phyloP scores from a whole-genome alignment of 1,284 basidiomycete species.

The Rhodotorula sp. region DNA sequence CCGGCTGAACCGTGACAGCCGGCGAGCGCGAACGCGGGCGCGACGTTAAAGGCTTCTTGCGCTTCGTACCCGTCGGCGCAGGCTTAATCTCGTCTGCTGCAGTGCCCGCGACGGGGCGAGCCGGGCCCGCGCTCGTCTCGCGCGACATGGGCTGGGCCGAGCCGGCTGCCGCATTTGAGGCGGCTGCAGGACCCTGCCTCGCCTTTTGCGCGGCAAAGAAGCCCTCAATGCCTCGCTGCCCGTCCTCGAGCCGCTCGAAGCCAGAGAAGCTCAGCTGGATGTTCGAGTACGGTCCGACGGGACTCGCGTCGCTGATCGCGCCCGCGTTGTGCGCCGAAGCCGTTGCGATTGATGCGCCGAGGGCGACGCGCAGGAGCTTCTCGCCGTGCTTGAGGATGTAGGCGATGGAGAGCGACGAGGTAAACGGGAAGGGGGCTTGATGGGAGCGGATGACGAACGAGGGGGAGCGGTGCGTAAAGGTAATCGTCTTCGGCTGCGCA shows the following conservation, averaged over 20 bases:
- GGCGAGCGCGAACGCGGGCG: not conserved
- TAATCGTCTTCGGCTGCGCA: constrained; percentile 77
- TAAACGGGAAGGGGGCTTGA: constrained; percentile 49
- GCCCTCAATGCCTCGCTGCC: constrained; percentile 81
- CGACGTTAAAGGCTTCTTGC: not conserved
- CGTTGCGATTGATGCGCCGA: constrained; percentile 55
- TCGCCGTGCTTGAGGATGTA: constrained; percentile 74
- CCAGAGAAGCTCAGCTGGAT: constrained; percentile 79
- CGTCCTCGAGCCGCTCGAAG: constrained; percentile 73
- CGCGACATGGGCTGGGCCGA: not conserved
- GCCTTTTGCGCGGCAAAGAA: constrained; percentile 63
- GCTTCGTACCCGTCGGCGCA: constrained; percentile 9
- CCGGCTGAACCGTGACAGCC: not conserved
- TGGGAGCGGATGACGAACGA: constrained; percentile 42
- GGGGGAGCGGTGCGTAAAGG: constrained; percentile 66
- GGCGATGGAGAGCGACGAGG: constrained; percentile 37
- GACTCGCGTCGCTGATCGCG: constrained; percentile 9
- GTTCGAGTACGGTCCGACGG: constrained; percentile 60
- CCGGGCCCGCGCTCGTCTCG: not conserved
- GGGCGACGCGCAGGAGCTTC: constrained; percentile 78
- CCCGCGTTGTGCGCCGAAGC: not conserved
- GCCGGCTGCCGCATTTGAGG: not conserved
- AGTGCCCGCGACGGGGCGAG: not conserved
- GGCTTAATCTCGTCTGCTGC: constrained; percentile 6
- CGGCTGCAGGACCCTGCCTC: constrained; percentile 46